Evolutionary conservation across 2,329 filamentous ascomycete species (phyloP).

Genomic region (Aquanectria penicillioides): DNA sequence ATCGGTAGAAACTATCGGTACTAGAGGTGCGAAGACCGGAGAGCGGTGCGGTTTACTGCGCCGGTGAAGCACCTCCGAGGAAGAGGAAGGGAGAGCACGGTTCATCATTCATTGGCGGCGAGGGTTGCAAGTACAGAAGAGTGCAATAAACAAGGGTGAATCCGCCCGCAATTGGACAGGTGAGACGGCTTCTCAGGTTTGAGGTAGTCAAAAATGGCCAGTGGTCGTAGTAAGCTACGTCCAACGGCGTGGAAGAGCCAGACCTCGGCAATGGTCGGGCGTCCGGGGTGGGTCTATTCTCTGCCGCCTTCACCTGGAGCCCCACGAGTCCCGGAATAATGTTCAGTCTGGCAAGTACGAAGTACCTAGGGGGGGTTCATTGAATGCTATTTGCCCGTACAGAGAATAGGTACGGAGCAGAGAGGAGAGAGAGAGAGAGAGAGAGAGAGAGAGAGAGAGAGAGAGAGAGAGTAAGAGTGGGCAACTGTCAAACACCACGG

Average conservation of each 20-base stretch:
- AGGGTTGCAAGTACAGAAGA: background rate
- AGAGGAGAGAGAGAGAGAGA: no score
- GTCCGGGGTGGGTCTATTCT: slow-evolving; percentile 16
- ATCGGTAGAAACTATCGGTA: background rate
- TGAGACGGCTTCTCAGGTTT: background rate
- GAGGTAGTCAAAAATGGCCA: no score
- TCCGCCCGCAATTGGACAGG: background rate
- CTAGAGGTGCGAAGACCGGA: background rate
- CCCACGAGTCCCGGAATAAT: background rate
- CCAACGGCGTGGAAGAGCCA: background rate
- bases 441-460: background rate
- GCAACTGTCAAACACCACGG: no score
- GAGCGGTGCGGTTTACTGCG: no score
- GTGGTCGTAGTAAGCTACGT: no score
- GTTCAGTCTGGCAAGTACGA: no score
- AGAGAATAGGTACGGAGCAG: no score
- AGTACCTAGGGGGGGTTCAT: no score
- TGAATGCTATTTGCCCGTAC: no score
- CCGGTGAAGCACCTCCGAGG: slow-evolving; percentile 32
- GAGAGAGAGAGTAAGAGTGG: background rate
- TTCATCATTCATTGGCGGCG: background rate
- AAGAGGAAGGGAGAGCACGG: background rate
- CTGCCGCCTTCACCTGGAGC: no score
- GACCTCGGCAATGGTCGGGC: slow-evolving; percentile 21
- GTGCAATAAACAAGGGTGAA: slow-evolving; percentile 1